Evolutionary conservation across 176 grass and related monocot species (phyloP).

Genomic region (Ampelocalamus luodianensis): DNA sequence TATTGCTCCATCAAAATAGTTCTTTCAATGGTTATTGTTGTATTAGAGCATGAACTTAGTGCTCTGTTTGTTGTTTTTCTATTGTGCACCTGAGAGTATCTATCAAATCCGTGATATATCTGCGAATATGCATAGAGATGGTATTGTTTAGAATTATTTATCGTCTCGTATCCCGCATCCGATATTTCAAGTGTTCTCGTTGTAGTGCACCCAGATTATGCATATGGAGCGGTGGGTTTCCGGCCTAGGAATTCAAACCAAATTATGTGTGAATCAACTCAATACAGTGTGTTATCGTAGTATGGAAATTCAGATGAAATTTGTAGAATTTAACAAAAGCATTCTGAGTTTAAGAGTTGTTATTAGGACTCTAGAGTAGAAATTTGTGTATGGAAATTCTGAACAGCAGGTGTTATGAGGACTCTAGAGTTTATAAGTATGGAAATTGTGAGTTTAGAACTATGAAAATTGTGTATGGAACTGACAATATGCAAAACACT

Average conservation of each 20-base stretch:
- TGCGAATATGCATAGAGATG: background rate
- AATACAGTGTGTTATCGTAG: too few species aligned
- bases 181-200: constrained; percentile 26
- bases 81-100: background rate
- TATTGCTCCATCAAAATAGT: background rate
- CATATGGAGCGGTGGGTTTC: constrained; percentile 78
- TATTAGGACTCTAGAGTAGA: too few species aligned
- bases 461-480: too few species aligned
- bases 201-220: constrained; percentile 95
- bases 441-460: too few species aligned
- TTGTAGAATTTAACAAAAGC: too few species aligned
- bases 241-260: constrained; percentile 74
- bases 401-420: too few species aligned
- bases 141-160: background rate
- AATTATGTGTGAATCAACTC: too few species aligned
- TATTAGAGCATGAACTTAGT: background rate
- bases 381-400: too few species aligned
- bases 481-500: too few species aligned
- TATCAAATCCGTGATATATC: background rate
- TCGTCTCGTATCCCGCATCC: background rate
- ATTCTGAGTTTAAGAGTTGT: too few species aligned
- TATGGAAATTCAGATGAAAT: too few species aligned
- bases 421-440: too few species aligned
- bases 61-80: background rate
- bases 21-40: background rate